A percentile compares a stretch with the other conserved stretches of the same genome.
Evolutionary conservation across 2,329 filamentous ascomycete genomes (phyloP).

Genomic region (Colletotrichum magnum): DNA sequence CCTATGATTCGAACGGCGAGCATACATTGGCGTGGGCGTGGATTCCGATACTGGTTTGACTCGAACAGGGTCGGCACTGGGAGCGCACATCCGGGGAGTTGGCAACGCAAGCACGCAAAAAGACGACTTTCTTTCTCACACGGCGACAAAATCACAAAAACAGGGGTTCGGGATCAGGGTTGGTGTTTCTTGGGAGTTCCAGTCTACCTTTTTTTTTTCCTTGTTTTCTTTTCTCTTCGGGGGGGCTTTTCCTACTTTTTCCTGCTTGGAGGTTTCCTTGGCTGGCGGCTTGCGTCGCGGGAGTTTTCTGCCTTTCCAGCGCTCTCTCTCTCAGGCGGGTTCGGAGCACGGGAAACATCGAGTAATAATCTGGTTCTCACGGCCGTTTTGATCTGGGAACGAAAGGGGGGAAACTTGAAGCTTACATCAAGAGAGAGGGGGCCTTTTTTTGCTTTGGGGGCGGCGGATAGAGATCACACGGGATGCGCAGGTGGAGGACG

Average conservation of each 20-base stretch:
- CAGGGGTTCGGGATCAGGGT: conserved; percentile 22
- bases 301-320: conserved; percentile 24
- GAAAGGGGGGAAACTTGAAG: conserved; percentile 28
- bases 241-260: conserved; percentile 12
- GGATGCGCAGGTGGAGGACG: conserved; percentile 24
- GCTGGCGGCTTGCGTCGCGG: conserved; percentile 19
- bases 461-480: conserved; percentile 25
- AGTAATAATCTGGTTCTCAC: conserved; percentile 29
- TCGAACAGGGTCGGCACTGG: conserved; percentile 37
- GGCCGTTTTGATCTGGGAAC: conserved; percentile 25
- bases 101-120: conserved; percentile 25
- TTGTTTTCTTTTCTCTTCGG: not conserved
- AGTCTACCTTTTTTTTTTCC: conserved; percentile 5
- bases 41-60: conserved; percentile 38
- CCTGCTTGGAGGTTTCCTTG: conserved; percentile 1
- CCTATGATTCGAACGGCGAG: conserved; percentile 40
- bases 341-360: conserved; percentile 3
- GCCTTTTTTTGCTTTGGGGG: conserved; percentile 1
- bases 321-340: conserved; percentile 2
- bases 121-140: conserved; percentile 32
- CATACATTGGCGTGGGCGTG: conserved; percentile 41
- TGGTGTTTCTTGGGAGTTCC: conserved; percentile 30
- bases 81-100: conserved; percentile 40
- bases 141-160: conserved; percentile 40
- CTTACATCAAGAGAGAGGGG: conserved; percentile 28